Base-by-base conservation (phyloP, 768 basidiomycete species). In the Amanita subjunquillea region DNA sequence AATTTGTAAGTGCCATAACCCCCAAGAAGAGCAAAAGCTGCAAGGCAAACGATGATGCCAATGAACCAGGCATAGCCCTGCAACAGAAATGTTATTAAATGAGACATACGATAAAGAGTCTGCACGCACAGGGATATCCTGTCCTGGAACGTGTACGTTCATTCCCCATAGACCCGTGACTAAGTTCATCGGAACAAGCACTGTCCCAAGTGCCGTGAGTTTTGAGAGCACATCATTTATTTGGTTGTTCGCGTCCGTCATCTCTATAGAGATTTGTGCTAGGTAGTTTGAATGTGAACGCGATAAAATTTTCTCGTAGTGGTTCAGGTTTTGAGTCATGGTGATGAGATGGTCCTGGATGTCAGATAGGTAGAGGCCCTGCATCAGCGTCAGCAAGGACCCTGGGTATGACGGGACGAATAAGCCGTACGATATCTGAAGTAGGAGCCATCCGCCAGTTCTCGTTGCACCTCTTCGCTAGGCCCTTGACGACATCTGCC, bases 181-280 rank as follows among this genome's bases (percentile, higher is more conserved):
- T 66, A 98, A 69, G 67, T 98, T 98, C 87, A 94, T 96, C 34
- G 89, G 96, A 64, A 99, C 85, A 59, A 98, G 85, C 4, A 99
- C 83, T 5, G 96, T 99, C 78, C 96, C 96, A 43, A 99, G 78
- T 6, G 96, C 95, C 0, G 96, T 98, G 55, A 99, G 74, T 72
- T 97, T 97, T 4, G 90, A 91, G 4, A 98, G 80, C 2, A 99
- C 96, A 63, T 98, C 93, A 69, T 99, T 99, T 72, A 98, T 99
- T 72, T 98, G 93, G 67, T 99, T 99, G 71, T 99, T 99, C 39
- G 96, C 96, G 61, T 97, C 94, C 34, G 92, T 95, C 95, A 98
- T 99, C 73, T 98, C 96, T 69, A 99, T 98, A 40, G 93, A 96
- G 60, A 99, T 99, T 63, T 98, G 96, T 1, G 96, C 96, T 48